Base-by-base conservation (phyloP, 2,329 filamentous ascomycete genomes). In the Seiridium cupressi region DNA sequence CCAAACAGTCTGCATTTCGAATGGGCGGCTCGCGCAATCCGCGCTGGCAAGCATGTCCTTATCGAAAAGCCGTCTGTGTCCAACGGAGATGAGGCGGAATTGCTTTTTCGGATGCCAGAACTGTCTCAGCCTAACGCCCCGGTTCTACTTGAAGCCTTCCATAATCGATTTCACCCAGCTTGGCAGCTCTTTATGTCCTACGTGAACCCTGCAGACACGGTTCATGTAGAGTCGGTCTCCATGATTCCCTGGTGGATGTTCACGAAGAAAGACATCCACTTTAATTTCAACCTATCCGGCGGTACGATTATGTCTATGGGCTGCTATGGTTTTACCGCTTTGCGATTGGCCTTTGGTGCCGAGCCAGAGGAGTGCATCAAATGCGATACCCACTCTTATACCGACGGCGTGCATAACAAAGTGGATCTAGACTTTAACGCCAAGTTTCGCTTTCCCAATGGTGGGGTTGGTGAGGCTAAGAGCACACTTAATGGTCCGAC, bases 31-130 rank as follows among this genome's bases (percentile, higher is more conserved):
- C 71, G 75, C 47, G 69, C 76, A 4, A 63, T 81, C 34, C 61
- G 64, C 3, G 74, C 73, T 2, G 75, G 75, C 6, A 81, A 80
- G 57, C 77, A 80, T 61, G 77, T 81, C 26, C 71, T 80, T 0
- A 68, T 79, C 8, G 78, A 81, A 62, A 81, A 81, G 62, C 78
- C 78, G 0, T 69, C 73, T 1, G 70, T 69, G 5, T 71, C 72
- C 6, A 79, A 78, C 62, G 63, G 70, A 1, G 59, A 54, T 0
- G 74, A 80, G 64, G 76, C 76, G 0, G 56, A 60, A 1, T 61
- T 60, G 0, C 66, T 79, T 6, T 77, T 77, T 58, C 57, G 66
- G 1, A 62, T 73, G 4, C 68, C 70, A 0, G 47, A 66, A 42
- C 60, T 71, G 44, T 65, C 62, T 13, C 56, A 67, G 3, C 63